Evolutionary conservation across 768 basidiomycete species (phyloP).

Genomic region (Tulasnella sp.): DNA sequence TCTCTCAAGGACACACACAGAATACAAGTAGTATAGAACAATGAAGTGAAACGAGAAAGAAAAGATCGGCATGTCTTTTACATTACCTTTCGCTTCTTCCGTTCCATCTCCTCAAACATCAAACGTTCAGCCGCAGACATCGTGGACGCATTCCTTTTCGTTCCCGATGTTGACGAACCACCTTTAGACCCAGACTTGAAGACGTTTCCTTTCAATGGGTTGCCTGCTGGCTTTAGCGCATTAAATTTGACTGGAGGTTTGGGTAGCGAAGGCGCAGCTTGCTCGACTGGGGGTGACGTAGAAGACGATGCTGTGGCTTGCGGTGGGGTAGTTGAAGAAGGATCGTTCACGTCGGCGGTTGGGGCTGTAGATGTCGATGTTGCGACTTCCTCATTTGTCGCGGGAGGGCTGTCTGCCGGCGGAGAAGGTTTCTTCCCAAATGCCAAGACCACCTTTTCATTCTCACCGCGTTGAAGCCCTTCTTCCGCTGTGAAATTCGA

Average conservation of each 20-base stretch:
- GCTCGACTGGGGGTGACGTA: slow-evolving; percentile 24
- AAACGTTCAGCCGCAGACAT: slow-evolving; percentile 79
- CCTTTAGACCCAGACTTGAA: slow-evolving; percentile 46
- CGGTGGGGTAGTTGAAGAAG: slow-evolving; percentile 20
- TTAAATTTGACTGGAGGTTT: slow-evolving; percentile 46
- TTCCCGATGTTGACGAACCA: slow-evolving; percentile 22
- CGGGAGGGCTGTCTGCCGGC: slow-evolving; percentile 11
- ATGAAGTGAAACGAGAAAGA: too few species aligned
- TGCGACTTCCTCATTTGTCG: neutral
- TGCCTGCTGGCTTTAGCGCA: slow-evolving; percentile 35
- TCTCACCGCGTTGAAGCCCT: slow-evolving; percentile 63
- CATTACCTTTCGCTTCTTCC: slow-evolving; percentile 51
- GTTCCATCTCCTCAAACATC: slow-evolving; percentile 83
- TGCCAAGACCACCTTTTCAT: slow-evolving; percentile 59
- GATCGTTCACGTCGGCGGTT: slow-evolving; percentile 15
- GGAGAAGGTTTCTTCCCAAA: slow-evolving; percentile 43
- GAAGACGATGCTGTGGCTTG: slow-evolving; percentile 26
- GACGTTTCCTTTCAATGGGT: slow-evolving; percentile 37
- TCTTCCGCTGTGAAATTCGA: slow-evolving; percentile 36
- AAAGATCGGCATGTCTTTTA: neutral
- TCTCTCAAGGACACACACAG: too few species aligned
- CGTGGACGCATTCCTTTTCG: slow-evolving; percentile 44
- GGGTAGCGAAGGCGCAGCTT: slow-evolving; percentile 15
- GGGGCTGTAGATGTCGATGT: neutral
- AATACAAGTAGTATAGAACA: too few species aligned